phyloP scores from a whole-genome alignment of 768 basidiomycete species.

The Mycena kentingensis region DNA sequence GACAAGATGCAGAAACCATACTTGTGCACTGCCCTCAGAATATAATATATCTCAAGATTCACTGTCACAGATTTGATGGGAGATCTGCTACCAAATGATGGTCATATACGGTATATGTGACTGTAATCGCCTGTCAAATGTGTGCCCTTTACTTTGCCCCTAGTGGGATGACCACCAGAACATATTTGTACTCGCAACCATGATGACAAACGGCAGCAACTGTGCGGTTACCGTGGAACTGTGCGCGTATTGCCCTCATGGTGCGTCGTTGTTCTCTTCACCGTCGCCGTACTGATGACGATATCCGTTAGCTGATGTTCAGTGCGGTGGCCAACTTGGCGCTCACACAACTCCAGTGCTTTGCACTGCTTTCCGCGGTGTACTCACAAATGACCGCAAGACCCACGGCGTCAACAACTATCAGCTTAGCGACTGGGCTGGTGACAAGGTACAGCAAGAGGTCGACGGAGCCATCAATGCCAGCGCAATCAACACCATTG shows the following conservation, averaged over 20 bases:
- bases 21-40: no score
- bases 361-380: conserved; percentile 3
- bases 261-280: neutral
- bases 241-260: neutral
- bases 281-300: neutral
- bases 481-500: neutral
- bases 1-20: no score
- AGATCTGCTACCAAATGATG: no score
- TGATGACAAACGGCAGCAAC: neutral
- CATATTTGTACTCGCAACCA: neutral
- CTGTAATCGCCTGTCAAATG: no score
- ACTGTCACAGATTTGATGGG: no score
- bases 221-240: neutral
- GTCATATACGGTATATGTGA: no score
- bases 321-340: neutral
- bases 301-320: no score
- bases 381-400: neutral
- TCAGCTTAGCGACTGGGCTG: neutral
- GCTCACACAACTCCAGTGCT: neutral
- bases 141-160: no score
- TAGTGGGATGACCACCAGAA: neutral
- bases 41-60: no score
- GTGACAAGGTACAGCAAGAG: neutral
- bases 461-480: conserved; percentile 5
- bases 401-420: conserved; percentile 2